Evolutionary conservation across 208 protist species (phyloP).

Genomic region (Crithidia expoeki): DNA sequence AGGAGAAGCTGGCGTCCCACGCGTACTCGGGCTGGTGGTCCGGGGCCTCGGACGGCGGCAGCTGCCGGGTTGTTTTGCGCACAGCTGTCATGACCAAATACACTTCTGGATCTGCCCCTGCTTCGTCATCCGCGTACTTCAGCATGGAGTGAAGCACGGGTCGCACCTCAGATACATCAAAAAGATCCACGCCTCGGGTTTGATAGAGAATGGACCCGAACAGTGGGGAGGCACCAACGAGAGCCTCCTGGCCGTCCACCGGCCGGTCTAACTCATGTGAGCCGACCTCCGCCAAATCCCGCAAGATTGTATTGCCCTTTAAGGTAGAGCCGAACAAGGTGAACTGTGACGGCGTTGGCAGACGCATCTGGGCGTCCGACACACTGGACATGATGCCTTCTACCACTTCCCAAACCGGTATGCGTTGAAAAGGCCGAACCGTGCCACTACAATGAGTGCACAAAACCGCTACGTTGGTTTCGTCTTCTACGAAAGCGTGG

Average conservation of each 20-base stretch:
- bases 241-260: conserved; percentile 16
- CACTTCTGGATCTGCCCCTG: conserved; percentile 8
- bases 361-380: background rate
- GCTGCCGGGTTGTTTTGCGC: conserved; percentile 27
- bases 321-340: conserved; percentile 44
- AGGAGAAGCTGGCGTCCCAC: conserved; percentile 46
- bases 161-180: conserved; percentile 10
- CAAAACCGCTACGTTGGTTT: conserved; percentile 35
- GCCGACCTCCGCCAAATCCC: conserved; percentile 33
- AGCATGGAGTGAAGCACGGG: conserved; percentile 37
- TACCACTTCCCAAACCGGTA: conserved; percentile 34
- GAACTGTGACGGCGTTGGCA: conserved; percentile 24
- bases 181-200: conserved; percentile 34
- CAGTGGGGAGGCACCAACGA: conserved; percentile 40
- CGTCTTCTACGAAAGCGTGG: conserved; percentile 28
- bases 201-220: conserved; percentile 44
- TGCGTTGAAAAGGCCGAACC: conserved; percentile 23
- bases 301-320: conserved; percentile 23
- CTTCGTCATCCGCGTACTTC: conserved; percentile 30
- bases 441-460: conserved; percentile 21
- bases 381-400: conserved; percentile 19
- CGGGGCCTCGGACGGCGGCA: conserved; percentile 9
- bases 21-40: conserved; percentile 19
- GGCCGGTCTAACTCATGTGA: conserved; percentile 4
- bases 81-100: conserved; percentile 44